Percentiles rank a stretch among this genome's conserved stretches.
phyloP scores from a whole-genome alignment of 495 filamentous ascomycete species.

The Cladorrhinum samala region DNA sequence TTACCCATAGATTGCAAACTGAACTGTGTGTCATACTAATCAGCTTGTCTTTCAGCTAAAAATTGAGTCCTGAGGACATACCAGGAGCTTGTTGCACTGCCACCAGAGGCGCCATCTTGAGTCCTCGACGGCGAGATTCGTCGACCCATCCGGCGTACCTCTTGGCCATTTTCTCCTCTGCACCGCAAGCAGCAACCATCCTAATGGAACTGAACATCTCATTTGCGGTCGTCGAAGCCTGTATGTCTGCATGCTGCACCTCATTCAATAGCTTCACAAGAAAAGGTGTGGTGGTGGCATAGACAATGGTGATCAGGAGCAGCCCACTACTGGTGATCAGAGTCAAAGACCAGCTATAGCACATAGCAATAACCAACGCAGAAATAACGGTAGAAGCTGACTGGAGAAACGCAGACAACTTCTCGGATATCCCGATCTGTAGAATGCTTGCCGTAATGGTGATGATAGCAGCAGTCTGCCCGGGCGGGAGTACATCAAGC shows the following conservation, averaged over 20 bases:
- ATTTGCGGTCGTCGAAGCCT: slow-evolving; percentile 55
- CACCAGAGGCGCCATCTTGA: slow-evolving; percentile 45
- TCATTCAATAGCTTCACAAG: slow-evolving; percentile 50
- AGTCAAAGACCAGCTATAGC: slow-evolving; percentile 52
- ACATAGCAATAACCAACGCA: slow-evolving; percentile 51
- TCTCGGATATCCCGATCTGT: slow-evolving; percentile 62
- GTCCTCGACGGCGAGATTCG: slow-evolving; percentile 49
- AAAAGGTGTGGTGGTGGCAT: slow-evolving; percentile 49
- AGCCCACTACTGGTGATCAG: slow-evolving; percentile 51
- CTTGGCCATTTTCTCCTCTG: slow-evolving; percentile 47
- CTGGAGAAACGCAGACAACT: slow-evolving; percentile 49
- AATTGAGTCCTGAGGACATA: slow-evolving; percentile 17
- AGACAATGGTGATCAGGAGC: slow-evolving; percentile 51
- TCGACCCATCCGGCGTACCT: slow-evolving; percentile 52
- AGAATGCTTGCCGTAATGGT: slow-evolving; percentile 58
- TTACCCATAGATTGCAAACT: slow-evolving; percentile 40
- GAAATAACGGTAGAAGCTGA: slow-evolving; percentile 44
- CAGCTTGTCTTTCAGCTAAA: slow-evolving; percentile 1
- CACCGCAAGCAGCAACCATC: slow-evolving; percentile 59
- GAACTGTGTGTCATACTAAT: slow-evolving; percentile 23
- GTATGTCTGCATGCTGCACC: slow-evolving; percentile 52
- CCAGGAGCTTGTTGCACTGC: slow-evolving; percentile 37
- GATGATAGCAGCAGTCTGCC: slow-evolving; percentile 53
- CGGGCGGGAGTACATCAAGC: slow-evolving; percentile 48
- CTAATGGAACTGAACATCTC: slow-evolving; percentile 51